Evolutionary conservation across 352 stramenopile species (phyloP).

Genomic region (Thalassiosira hispida): DNA sequence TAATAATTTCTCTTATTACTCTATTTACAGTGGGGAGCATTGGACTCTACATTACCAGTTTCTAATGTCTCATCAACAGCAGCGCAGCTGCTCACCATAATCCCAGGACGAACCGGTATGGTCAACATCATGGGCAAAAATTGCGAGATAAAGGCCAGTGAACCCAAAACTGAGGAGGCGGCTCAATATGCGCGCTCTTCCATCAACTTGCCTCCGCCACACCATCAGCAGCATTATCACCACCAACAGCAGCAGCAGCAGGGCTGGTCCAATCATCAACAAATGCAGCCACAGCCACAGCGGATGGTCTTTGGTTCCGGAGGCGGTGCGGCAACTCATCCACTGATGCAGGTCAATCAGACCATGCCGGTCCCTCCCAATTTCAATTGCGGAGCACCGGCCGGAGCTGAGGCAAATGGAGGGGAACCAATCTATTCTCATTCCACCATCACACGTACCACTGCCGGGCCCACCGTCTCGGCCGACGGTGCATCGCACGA

Average conservation of each 20-base stretch:
- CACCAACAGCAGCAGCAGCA: neutral
- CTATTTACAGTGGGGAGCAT: too few relatives aligned
- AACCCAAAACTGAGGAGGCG: slow-evolving; percentile 51
- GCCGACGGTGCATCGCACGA: slow-evolving; percentile 18
- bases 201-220: slow-evolving; percentile 3
- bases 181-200: neutral
- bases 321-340: slow-evolving; percentile 16
- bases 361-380: slow-evolving; percentile 16
- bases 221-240: neutral
- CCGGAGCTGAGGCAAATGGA: neutral
- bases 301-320: slow-evolving; percentile 12
- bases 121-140: slow-evolving; percentile 70
- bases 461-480: slow-evolving; percentile 18
- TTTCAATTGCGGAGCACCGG: slow-evolving; percentile 9
- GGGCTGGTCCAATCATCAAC: neutral
- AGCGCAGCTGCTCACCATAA: slow-evolving; percentile 21
- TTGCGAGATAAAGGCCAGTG: slow-evolving; percentile 67
- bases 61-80: too few relatives aligned
- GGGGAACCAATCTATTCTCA: slow-evolving; percentile 31
- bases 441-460: slow-evolving; percentile 39
- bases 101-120: slow-evolving; percentile 44
- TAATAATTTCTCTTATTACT: too few relatives aligned
- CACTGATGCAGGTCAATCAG: slow-evolving; percentile 14
- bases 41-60: too few relatives aligned
- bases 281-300: neutral